Conservation (phyloP, 2,329 filamentous ascomycete species). For the Phyllosticta citriasiana region DNA sequence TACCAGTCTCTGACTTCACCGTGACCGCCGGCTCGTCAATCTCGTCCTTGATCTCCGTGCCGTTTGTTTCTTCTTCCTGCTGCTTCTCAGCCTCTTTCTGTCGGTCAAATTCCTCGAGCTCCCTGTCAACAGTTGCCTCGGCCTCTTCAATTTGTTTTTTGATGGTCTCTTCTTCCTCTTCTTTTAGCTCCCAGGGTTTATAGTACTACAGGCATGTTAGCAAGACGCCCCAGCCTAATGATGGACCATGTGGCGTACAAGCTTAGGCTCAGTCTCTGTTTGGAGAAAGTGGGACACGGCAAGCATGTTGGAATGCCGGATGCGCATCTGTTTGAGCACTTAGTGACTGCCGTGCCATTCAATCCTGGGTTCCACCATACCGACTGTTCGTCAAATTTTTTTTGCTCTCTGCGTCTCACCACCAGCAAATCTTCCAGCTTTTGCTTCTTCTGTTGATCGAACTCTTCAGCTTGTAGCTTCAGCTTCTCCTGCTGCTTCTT, state of each 20-base stretch:
- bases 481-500: constrained; percentile 69
- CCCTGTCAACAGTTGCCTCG: constrained; percentile 52
- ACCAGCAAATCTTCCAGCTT: constrained; percentile 52
- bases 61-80: constrained; percentile 9
- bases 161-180: constrained; percentile 60
- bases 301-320: constrained; percentile 62
- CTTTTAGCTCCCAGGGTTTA: constrained; percentile 66
- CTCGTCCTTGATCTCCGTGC: background rate
- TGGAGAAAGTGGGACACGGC: constrained; percentile 62
- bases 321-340: constrained; percentile 51
- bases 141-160: constrained; percentile 58
- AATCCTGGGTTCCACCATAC: constrained; percentile 42
- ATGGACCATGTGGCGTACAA: constrained; percentile 49
- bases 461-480: constrained; percentile 61
- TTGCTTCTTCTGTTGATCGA: constrained; percentile 56
- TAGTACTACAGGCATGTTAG: constrained; percentile 55
- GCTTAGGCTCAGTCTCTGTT: constrained; percentile 59
- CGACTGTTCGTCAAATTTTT: constrained; percentile 63
- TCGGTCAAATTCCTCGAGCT: constrained; percentile 53
- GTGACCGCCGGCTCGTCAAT: constrained; percentile 1
- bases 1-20: constrained; percentile 12
- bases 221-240: background rate
- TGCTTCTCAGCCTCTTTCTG: constrained; percentile 19
- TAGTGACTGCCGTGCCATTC: constrained; percentile 7
- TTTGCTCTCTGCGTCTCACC: constrained; percentile 58